Percentiles rank a stretch among this genome's conserved stretches.
These are phyloP conservation scores for Phytophthora niederhauseri DNA, from an alignment of 352 stramenopile genomes.

Conservation along the genomic window DNA sequence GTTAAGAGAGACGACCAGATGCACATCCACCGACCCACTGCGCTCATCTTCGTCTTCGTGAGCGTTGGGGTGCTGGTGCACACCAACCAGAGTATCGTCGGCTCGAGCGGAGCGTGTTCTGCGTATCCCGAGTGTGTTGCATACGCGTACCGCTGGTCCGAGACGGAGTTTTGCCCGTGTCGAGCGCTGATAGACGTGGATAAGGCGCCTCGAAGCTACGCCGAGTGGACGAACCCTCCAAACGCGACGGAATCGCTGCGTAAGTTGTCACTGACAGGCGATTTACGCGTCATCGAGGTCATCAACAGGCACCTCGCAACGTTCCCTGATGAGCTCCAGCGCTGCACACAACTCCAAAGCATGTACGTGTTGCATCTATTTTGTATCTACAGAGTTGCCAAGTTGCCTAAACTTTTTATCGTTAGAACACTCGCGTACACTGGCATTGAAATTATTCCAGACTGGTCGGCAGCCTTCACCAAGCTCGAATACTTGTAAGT, in stretches of 20 bases:
- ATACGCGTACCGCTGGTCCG: conserved; percentile 17
- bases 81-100: conserved; percentile 4
- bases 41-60: conserved; percentile 5
- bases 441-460: conserved; percentile 21
- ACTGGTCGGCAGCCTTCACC: conserved; percentile 15
- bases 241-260: conserved; percentile 16
- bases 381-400: not conserved
- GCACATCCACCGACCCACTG: conserved; percentile 1
- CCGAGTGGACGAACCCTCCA: conserved; percentile 10
- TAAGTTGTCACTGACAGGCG: conserved; percentile 20
- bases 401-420: not conserved
- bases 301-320: conserved; percentile 22
- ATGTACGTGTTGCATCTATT: conserved; percentile 18
- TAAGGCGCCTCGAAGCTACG: conserved; percentile 19
- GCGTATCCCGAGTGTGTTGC: conserved; percentile 12
- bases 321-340: conserved; percentile 10
- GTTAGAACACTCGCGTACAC: conserved; percentile 29
- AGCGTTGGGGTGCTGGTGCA: conserved; percentile 11
- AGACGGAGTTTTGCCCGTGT: conserved; percentile 34
- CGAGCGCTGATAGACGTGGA: conserved; percentile 39
- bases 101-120: not conserved
- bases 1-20: not conserved
- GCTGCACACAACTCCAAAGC: conserved; percentile 12
- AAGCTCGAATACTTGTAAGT: conserved; percentile 39
- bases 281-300: conserved; percentile 26